phyloP scores from a whole-genome alignment of 495 filamentous ascomycete species.

The Clohesyomyces aquaticus region DNA sequence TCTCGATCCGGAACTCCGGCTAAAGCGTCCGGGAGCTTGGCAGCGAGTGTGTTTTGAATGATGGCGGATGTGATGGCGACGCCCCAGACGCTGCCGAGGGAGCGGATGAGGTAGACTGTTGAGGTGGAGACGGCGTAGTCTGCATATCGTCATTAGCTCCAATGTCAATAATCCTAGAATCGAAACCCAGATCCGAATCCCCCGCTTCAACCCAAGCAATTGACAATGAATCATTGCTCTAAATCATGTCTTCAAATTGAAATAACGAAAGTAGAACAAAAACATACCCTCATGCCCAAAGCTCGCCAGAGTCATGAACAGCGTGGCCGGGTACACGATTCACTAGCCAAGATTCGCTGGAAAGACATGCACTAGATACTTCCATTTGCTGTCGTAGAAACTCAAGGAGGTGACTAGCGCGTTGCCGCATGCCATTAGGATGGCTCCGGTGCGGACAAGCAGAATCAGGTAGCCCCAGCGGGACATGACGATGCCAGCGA shows the following conservation, averaged over 20 bases:
- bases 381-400: conserved; percentile 64
- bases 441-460: conserved; percentile 59
- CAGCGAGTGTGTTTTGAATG: conserved; percentile 64
- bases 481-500: conserved; percentile 67
- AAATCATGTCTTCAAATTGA: no score
- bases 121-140: conserved; percentile 69
- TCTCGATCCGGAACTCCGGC: conserved; percentile 64
- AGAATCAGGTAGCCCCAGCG: conserved; percentile 62
- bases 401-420: conserved; percentile 57
- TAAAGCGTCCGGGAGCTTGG: conserved; percentile 60
- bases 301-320: conserved; percentile 66
- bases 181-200: no score
- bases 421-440: conserved; percentile 65
- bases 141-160: conserved; percentile 37
- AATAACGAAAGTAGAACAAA: no score
- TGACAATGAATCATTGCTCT: no score
- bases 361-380: conserved; percentile 65
- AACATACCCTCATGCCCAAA: conserved; percentile 62
- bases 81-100: conserved; percentile 66
- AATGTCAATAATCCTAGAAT: no score
- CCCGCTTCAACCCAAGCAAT: no score
- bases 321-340: conserved; percentile 64
- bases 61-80: conserved; percentile 66
- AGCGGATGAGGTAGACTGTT: conserved; percentile 65
- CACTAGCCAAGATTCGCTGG: conserved; percentile 68